These are phyloP conservation scores for Albifimbria verrucaria DNA, from an alignment of 2,329 filamentous ascomycete genomes.

Conservation along the genomic window DNA sequence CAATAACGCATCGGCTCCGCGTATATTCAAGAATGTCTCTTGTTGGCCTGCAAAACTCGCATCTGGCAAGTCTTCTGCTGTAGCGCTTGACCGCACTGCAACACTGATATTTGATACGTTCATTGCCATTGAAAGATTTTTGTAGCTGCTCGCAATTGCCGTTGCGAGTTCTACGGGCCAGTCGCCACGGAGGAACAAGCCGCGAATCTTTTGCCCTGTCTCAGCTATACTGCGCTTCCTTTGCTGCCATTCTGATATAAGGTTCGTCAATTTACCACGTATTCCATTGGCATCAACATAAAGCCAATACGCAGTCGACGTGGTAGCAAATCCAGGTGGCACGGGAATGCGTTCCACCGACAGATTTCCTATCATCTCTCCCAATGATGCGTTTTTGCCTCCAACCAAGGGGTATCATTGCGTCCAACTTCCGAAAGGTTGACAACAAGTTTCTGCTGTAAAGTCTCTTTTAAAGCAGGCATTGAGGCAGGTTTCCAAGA, in stretches of 20 bases:
- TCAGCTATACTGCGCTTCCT: conserved; percentile 23
- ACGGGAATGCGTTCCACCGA: conserved; percentile 24
- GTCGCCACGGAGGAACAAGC: conserved; percentile 24
- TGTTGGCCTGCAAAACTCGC: conserved; percentile 36
- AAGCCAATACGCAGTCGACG: conserved; percentile 28
- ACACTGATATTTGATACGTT: conserved; percentile 23
- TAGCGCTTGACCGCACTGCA: conserved; percentile 34
- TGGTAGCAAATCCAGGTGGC: conserved; percentile 32
- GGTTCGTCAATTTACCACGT: conserved; percentile 21
- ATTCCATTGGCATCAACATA: conserved; percentile 30
- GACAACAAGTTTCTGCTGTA: no score
- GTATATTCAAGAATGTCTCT: conserved; percentile 34
- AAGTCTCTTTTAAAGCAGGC: no score
- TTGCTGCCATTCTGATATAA: conserved; percentile 26
- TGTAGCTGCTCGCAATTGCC: conserved; percentile 25
- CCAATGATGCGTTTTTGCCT: conserved; percentile 35
- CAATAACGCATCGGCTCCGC: conserved; percentile 24
- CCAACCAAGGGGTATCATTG: conserved; percentile 22
- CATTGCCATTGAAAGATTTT: conserved; percentile 17
- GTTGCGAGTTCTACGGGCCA: conserved; percentile 25
- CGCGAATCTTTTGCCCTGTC: conserved; percentile 24
- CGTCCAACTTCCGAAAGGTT: conserved; percentile 20
- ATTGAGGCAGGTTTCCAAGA: no score
- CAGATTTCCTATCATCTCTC: conserved; percentile 32
- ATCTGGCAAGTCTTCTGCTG: conserved; percentile 34